Evolutionary conservation across 306 rosid species (phyloP), one percentile per base, ranked within the genome.

Genomic region (Malus sylvestris): DNA sequence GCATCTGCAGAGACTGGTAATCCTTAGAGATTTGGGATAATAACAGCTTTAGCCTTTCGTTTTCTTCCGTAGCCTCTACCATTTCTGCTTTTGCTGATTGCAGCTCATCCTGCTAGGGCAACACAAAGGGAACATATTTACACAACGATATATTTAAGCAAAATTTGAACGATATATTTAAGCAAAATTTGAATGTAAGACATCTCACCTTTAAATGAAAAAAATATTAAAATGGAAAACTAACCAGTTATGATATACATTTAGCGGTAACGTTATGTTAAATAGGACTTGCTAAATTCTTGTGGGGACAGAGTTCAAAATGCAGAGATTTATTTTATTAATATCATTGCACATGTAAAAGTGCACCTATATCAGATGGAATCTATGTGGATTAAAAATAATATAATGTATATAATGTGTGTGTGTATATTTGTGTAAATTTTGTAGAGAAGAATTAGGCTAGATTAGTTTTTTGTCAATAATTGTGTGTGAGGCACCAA

Each of bases 41-140:
- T 32, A 81, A 23, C 74, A 58, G 18, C 76, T 85, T 89, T 53
- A 89, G 57, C 73, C 80, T 85, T 62, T 81, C 75, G 15, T 89
- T 89, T 77, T 89, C 93, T 83, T 85, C 88, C 63, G 71, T 89
- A 22, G 72, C 88, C 68, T 78, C 85, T 2, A 77, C 86, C 84
- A 85, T 87, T 78, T 87, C 82, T 2, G 85, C 87, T 87, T 81
- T 76, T 1, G 80, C 77, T 19, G 78, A 84, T 80, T 79, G 76
- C n/a, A 79, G 75, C 62, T 77, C 44, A 13, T 80, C 83, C 40
- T 77, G 83, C 93, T 89, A 60, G 25, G 68, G 29, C 20, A 65
- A 13, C 38, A 27, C 23, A 22, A 12, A 72, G 49, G 42, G 12
- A 18, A 71, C 16, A 67, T 51, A 14, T 49, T 49, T 14, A 51